Percentiles rank a stretch among this genome's conserved stretches.
These are phyloP conservation scores for Penicillium polonicum DNA, from an alignment of 2,329 filamentous ascomycete genomes.

Conservation along the genomic window DNA sequence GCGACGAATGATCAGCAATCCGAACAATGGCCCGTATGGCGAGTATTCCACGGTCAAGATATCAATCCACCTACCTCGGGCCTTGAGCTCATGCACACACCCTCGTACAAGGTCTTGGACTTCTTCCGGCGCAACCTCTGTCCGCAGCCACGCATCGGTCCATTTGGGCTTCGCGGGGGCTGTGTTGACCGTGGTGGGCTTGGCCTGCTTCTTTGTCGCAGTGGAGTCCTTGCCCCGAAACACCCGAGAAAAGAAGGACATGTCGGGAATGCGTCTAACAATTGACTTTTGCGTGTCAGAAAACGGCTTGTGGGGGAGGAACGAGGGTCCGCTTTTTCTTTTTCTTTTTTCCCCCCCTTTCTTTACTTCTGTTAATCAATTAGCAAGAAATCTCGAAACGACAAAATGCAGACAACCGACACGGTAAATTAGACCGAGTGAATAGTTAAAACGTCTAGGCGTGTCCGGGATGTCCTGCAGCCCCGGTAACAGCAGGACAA, in stretches of 20 bases:
- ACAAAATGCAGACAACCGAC: slow-evolving; percentile 16
- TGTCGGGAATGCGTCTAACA: slow-evolving; percentile 20
- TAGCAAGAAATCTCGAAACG: slow-evolving; percentile 9
- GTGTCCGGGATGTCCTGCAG: slow-evolving; percentile 27
- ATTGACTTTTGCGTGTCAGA: slow-evolving; percentile 12
- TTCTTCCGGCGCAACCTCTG: slow-evolving; percentile 81
- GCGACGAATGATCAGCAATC: slow-evolving; percentile 33
- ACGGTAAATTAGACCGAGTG: slow-evolving; percentile 10
- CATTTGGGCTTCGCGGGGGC: slow-evolving; percentile 71
- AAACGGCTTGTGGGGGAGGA: slow-evolving; percentile 4
- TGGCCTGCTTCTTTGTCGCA: slow-evolving; percentile 59
- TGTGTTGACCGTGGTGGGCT: slow-evolving; percentile 53
- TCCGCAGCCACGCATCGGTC: slow-evolving; percentile 84
- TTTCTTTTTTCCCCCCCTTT: slow-evolving; percentile 1
- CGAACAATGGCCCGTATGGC: slow-evolving; percentile 22
- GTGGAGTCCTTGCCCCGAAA: slow-evolving; percentile 74
- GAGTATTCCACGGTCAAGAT: slow-evolving; percentile 22
- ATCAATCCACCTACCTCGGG: slow-evolving; percentile 67
- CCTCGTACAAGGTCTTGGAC: slow-evolving; percentile 80
- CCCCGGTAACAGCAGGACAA: slow-evolving; percentile 20
- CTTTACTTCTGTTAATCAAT: slow-evolving; percentile 10
- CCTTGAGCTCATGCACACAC: slow-evolving; percentile 90
- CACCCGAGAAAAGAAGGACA: slow-evolving; percentile 60
- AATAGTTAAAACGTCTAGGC: slow-evolving; percentile 7
- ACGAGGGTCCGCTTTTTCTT: slow-evolving; percentile 13